Evolutionary conservation across 2,329 filamentous ascomycete genomes (phyloP).

Genomic region (Helicocarpus griseus): DNA sequence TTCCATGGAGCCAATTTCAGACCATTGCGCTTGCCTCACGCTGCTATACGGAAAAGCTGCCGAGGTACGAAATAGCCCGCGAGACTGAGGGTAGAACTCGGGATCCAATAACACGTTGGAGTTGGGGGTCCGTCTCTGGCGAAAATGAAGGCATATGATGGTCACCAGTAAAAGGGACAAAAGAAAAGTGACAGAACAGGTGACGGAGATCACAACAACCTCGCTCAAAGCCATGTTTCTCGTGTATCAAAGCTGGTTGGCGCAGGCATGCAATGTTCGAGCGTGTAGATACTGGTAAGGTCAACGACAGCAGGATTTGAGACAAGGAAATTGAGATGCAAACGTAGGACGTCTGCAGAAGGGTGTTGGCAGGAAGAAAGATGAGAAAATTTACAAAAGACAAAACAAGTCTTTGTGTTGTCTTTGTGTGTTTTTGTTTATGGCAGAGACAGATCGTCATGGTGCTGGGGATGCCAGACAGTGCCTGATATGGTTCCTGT

Average conservation of each 20-base stretch:
- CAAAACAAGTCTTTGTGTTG: not conserved
- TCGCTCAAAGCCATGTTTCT: conserved; percentile 1
- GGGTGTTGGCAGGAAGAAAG: not conserved
- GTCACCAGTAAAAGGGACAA: not conserved
- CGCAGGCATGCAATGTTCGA: not conserved
- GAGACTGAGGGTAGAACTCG: conserved; percentile 1
- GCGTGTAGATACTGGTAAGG: not conserved
- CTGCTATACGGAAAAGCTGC: not conserved
- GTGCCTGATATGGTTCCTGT: not conserved
- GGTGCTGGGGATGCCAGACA: not conserved
- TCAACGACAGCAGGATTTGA: not conserved
- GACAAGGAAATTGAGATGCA: not conserved
- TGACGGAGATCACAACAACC: not conserved
- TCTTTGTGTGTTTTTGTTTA: not conserved
- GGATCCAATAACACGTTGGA: not conserved
- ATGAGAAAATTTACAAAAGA: not conserved
- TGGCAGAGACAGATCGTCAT: not conserved
- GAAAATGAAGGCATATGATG: not conserved
- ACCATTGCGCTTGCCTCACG: conserved; percentile 1
- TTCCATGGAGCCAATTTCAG: conserved; percentile 1
- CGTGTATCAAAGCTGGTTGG: not conserved
- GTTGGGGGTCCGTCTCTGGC: not conserved
- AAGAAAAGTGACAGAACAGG: not conserved
- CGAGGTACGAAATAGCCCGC: conserved; percentile 1
- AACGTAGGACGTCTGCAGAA: not conserved